A percentile compares a stretch with the other conserved stretches of the same genome.
phyloP scores from a whole-genome alignment of 2,329 filamentous ascomycete genomes.

The Aspergillus cejpii region DNA sequence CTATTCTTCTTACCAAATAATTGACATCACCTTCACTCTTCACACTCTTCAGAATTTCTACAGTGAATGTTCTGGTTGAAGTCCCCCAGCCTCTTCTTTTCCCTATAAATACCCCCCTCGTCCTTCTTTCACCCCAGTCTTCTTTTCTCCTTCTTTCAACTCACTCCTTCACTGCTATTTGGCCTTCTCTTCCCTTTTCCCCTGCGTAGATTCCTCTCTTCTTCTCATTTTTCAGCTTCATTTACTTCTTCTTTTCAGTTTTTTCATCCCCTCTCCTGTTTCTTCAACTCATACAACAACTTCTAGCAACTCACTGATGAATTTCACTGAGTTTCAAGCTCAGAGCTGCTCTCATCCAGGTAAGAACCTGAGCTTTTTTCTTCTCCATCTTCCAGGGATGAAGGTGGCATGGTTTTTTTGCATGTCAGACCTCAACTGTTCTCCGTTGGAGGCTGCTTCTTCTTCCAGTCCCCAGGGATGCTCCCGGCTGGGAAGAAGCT shows the following conservation, averaged over 20 bases:
- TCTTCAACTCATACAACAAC: not conserved
- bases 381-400: not conserved
- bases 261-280: not conserved
- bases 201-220: not conserved
- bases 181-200: not conserved
- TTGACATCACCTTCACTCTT: no score
- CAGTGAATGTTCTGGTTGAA: no score
- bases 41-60: no score
- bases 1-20: no score
- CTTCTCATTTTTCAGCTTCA: not conserved
- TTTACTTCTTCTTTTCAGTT: conserved; percentile 6
- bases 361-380: conserved; percentile 3
- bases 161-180: not conserved
- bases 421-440: no score
- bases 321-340: not conserved
- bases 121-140: not conserved
- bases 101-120: not conserved
- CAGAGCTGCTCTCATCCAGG: not conserved
- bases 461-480: not conserved
- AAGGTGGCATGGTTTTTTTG: not conserved
- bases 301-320: not conserved
- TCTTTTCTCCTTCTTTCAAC: conserved; percentile 9
- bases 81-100: not conserved
- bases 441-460: not conserved
- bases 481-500: not conserved